Conservation (phyloP, 495 filamentous ascomycete genomes). For the Pyrenula aspistea region DNA sequence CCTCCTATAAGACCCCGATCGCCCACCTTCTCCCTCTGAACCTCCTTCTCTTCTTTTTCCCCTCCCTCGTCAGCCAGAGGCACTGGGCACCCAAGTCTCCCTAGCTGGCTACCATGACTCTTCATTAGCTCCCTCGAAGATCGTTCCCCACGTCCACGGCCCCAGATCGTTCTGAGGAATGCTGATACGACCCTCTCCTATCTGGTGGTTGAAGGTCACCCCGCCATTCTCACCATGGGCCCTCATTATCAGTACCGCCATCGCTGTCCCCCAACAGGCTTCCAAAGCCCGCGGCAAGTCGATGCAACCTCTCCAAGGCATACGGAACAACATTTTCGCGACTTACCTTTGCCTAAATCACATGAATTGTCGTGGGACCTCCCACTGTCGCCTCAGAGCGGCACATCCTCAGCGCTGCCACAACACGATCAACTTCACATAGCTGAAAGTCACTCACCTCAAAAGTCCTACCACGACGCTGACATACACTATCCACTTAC, state of each 20-base stretch:
- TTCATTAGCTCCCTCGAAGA: neutral
- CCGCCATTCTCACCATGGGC: too few relatives aligned
- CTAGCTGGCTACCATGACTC: neutral
- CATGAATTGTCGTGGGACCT: neutral
- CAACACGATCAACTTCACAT: too few relatives aligned
- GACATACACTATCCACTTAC: too few relatives aligned
- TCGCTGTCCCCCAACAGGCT: neutral
- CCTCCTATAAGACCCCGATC: neutral
- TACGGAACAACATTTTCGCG: too few relatives aligned
- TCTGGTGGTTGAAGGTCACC: too few relatives aligned
- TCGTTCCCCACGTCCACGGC: neutral
- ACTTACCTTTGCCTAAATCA: neutral
- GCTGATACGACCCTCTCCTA: too few relatives aligned
- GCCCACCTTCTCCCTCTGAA: neutral
- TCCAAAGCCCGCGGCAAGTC: neutral
- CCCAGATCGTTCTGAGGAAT: too few relatives aligned
- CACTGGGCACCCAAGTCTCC: neutral
- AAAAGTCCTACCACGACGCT: too few relatives aligned
- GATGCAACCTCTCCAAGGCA: neutral
- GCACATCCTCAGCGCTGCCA: neutral
- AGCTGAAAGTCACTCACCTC: too few relatives aligned
- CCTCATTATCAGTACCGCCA: neutral
- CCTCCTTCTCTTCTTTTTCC: neutral
- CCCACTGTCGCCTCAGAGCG: neutral
- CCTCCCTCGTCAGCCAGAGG: neutral